phyloP scores from a whole-genome alignment of 805 yeast species.

The Candida cerambycidarum region DNA sequence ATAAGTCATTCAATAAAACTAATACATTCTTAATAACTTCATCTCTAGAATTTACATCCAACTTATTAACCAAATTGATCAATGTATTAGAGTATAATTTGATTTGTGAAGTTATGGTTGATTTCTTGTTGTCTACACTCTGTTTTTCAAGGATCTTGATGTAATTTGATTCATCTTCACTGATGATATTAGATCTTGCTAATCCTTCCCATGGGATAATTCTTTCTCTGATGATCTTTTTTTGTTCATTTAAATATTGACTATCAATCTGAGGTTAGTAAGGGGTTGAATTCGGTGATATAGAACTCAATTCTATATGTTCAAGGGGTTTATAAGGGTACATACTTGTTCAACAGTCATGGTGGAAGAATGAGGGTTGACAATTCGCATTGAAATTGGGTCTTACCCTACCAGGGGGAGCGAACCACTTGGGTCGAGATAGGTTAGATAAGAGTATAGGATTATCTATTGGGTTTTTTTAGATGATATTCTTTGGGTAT shows the following conservation, averaged over 20 bases:
- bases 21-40: constrained; percentile 67
- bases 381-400: not conserved
- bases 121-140: constrained; percentile 40
- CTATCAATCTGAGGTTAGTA: constrained; percentile 49
- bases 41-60: constrained; percentile 46
- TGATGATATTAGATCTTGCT: constrained; percentile 67
- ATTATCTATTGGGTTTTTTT: no score
- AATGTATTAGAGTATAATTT: constrained; percentile 56
- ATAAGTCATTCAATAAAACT: constrained; percentile 60
- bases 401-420: no score
- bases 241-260: constrained; percentile 61
- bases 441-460: no score
- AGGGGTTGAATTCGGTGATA: no score
- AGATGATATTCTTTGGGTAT: no score
- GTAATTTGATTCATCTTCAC: constrained; percentile 64
- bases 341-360: constrained; percentile 11
- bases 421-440: no score
- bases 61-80: constrained; percentile 52
- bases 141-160: constrained; percentile 55
- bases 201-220: constrained; percentile 93
- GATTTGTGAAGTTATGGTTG: constrained; percentile 43
- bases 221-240: constrained; percentile 69
- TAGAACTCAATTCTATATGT: constrained; percentile 22
- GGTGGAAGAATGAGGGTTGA: constrained; percentile 3
- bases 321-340: constrained; percentile 8